These are phyloP conservation scores for Epichloe sp. DNA, from an alignment of 2,329 filamentous ascomycete species.

Conservation along the genomic window DNA sequence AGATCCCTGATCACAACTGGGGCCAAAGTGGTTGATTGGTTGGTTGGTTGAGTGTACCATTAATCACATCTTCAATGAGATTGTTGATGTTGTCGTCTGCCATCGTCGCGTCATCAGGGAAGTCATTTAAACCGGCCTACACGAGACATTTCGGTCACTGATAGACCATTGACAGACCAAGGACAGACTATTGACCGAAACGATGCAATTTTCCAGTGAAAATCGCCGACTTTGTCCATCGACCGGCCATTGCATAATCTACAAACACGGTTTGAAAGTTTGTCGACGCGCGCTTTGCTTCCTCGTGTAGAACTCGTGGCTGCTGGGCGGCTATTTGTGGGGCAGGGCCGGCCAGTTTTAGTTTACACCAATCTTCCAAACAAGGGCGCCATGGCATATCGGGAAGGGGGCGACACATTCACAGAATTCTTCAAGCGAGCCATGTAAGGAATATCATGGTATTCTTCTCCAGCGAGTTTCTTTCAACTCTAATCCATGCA, in stretches of 20 bases:
- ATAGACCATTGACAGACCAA: not conserved
- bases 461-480: not conserved
- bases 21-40: not conserved
- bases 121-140: not conserved
- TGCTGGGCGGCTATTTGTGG: not conserved
- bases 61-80: constrained; percentile 25
- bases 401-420: too few species aligned
- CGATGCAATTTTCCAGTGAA: not conserved
- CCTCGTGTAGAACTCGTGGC: not conserved
- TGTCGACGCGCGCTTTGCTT: not conserved
- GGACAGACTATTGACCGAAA: too few species aligned
- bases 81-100: constrained; percentile 20
- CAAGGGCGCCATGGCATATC: too few species aligned
- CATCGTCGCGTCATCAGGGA: constrained; percentile 6
- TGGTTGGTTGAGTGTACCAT: constrained; percentile 10
- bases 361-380: too few species aligned
- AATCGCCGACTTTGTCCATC: not conserved
- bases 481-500: not conserved
- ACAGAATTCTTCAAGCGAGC: not conserved
- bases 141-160: not conserved
- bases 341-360: not conserved
- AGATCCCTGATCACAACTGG: not conserved
- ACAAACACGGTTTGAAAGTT: not conserved
- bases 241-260: not conserved
- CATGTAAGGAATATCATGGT: not conserved